Percentiles rank a stretch among this genome's conserved stretches.
phyloP scores from a whole-genome alignment of 768 basidiomycete genomes.

The Pleurotus tuoliensis region DNA sequence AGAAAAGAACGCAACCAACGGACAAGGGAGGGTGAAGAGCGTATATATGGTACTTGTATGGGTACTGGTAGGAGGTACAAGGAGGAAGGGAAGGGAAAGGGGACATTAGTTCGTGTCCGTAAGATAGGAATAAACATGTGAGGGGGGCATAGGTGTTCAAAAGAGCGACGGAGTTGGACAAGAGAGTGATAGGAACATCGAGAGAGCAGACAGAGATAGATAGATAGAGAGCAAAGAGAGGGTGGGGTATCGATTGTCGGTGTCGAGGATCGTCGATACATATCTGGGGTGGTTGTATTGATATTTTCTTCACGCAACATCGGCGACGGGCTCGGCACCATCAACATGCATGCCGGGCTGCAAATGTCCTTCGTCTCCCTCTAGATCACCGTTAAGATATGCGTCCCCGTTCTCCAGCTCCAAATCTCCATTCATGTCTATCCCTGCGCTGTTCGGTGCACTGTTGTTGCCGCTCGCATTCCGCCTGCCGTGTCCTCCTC shows the following conservation, averaged over 20 bases:
- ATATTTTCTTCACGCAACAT: conserved; percentile 15
- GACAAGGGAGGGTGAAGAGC: neutral
- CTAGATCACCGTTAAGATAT: conserved; percentile 32
- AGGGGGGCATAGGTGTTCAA: conserved; percentile 1
- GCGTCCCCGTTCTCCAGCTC: conserved; percentile 9
- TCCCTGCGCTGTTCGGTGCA: conserved; percentile 18
- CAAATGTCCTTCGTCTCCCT: conserved; percentile 29
- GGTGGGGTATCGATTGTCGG: conserved; percentile 12
- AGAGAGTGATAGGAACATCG: neutral
- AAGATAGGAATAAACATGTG: conserved; percentile 2
- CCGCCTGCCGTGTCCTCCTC: conserved; percentile 55
- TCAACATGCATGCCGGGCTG: conserved; percentile 44
- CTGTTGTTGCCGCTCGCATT: conserved; percentile 30
- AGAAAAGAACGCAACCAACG: neutral
- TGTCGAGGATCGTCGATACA: conserved; percentile 5
- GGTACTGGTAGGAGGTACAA: neutral
- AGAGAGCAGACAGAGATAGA: conserved; percentile 14
- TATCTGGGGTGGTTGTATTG: conserved; percentile 12
- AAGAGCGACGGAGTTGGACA: conserved; percentile 1
- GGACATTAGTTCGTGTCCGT: neutral
- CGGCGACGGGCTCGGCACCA: conserved; percentile 29
- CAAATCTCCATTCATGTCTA: conserved; percentile 10
- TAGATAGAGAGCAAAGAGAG: conserved; percentile 15
- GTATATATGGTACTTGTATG: neutral
- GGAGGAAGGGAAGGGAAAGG: neutral